Percentiles rank a stretch among this genome's conserved stretches.
Evolutionary conservation across 257 asterid species (phyloP).

Genomic region (Solanum medicagineum): DNA sequence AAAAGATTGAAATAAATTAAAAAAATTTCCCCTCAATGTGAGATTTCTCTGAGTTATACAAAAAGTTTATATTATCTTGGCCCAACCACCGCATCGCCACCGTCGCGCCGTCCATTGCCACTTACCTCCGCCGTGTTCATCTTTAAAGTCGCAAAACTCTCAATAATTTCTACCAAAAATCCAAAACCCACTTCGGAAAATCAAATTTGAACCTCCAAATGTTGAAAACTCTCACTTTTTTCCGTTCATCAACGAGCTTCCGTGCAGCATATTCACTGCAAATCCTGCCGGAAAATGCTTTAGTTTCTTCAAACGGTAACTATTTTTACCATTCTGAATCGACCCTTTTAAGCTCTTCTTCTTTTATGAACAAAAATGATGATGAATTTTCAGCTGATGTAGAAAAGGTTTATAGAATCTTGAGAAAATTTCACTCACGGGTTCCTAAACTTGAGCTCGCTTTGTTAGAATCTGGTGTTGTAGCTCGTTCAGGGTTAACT

Average conservation of each 20-base stretch:
- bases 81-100: neutral
- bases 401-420: conserved; percentile 56
- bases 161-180: neutral
- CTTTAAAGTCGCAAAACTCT: neutral
- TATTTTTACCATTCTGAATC: neutral
- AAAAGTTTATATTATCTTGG: neutral
- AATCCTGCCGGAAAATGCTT: neutral
- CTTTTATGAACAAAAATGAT: neutral
- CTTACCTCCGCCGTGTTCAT: neutral
- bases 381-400: conserved; percentile 77
- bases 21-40: too few relatives aligned
- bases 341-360: neutral
- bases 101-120: neutral
- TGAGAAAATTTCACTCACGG: conserved; percentile 63
- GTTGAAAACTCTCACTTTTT: neutral
- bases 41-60: neutral
- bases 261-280: neutral
- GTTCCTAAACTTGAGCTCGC: conserved; percentile 88
- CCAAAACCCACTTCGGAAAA: neutral
- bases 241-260: neutral
- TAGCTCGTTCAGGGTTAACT: conserved; percentile 58
- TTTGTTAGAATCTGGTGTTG: conserved; percentile 60
- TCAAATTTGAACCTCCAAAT: neutral
- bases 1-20: too few relatives aligned
- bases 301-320: neutral